A percentile compares a stretch with the other conserved stretches of the same genome.
Conservation (phyloP, 495 filamentous ascomycete genomes). For the Podospora bellae-mahoneyi region DNA sequence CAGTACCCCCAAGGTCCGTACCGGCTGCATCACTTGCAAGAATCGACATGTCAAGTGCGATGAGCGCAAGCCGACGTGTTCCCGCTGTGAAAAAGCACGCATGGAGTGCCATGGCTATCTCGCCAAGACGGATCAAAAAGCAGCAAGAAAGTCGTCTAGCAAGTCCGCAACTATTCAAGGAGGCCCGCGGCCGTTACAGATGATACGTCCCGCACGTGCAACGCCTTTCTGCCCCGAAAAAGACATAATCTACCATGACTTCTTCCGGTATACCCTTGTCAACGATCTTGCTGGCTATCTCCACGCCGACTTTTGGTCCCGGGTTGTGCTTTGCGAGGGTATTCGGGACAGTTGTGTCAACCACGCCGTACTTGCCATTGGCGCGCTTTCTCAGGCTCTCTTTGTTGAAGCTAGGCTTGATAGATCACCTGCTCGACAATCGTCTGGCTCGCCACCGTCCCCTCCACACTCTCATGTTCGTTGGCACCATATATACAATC, state of each 20-base stretch:
- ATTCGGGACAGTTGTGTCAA: slow-evolving; percentile 18
- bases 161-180: neutral
- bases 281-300: slow-evolving; percentile 17
- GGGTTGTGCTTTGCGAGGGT: slow-evolving; percentile 21
- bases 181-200: slow-evolving; percentile 1
- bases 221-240: neutral
- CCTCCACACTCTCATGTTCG: neutral
- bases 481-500: slow-evolving; percentile 14
- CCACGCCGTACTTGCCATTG: slow-evolving; percentile 20
- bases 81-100: slow-evolving; percentile 51
- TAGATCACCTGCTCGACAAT: neutral
- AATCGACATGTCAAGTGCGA: slow-evolving; percentile 53
- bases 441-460: neutral
- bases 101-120: slow-evolving; percentile 56
- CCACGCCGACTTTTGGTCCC: slow-evolving; percentile 22
- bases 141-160: neutral
- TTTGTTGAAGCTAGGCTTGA: slow-evolving; percentile 3
- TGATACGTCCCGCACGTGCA: slow-evolving; percentile 1
- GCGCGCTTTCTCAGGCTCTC: slow-evolving; percentile 17
- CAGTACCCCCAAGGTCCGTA: slow-evolving; percentile 32
- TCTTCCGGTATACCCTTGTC: slow-evolving; percentile 15
- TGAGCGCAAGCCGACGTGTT: slow-evolving; percentile 55
- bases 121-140: neutral
- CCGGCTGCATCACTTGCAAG: slow-evolving; percentile 36
- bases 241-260: slow-evolving; percentile 21